Evolutionary conservation across 2,329 filamentous ascomycete genomes (phyloP), one percentile per base, ranked within the genome.

Genomic region (Rasamsonia emersonii): DNA sequence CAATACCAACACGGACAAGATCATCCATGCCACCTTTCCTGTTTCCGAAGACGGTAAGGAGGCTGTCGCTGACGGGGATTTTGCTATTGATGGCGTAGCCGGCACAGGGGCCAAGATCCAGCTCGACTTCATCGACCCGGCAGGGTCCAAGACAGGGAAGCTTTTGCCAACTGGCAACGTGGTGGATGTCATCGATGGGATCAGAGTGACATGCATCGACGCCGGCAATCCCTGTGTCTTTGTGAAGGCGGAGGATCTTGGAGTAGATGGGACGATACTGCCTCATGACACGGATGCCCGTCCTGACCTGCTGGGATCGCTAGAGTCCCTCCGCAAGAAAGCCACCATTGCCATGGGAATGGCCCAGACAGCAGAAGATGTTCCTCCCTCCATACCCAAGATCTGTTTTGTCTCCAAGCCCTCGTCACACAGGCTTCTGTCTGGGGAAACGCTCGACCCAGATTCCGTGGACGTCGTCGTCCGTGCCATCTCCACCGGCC

Each of bases 1-100:
- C 45, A 86, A 86, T 50, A 84, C 79, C 1, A 86, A 86, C 44
- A 86, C 81, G 0, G 58, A 59, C 11, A 83, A 83, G 47, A 52
- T 77, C 16, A 73, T 83, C 35, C 56, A 70, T 24, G 67, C 73
- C 1, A 69, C 61, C 0, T 82, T 82, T 41, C 56, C 62, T 0
- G 62, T 78, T 2, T 49, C 57, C 0, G 65, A 63, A 2, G 64
- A 58, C 0, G 28, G 28, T 3, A 14, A 17, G 4, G 63, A 72
- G 36, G 62, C 70, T 2, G 63, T 63, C 2, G 58, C 64, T 2
- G 39, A 58, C 5, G 77, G 77, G 0, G 62, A 71, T 8, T 79
- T 77, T 46, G 54, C 59, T 2, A 79, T 82, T 40, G 77, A 79
- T 45, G 79, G 78, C 0, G 78, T 82, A 0, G 59, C 72, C 2